Conservation (phyloP, 495 filamentous ascomycete species). For the Talaromyces stipitatus region DNA sequence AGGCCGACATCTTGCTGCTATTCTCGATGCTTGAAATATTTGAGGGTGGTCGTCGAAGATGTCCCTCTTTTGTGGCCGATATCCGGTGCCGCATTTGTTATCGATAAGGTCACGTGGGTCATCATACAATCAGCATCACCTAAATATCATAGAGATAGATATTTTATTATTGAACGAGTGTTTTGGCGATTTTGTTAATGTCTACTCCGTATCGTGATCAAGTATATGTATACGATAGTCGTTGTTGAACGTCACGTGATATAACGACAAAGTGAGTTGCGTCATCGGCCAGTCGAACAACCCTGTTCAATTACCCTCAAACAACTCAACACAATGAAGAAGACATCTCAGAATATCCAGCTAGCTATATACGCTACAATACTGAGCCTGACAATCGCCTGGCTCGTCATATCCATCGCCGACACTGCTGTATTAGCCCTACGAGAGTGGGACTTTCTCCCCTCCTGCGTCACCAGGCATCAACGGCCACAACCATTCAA, state of each 20-base stretch:
- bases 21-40: conserved; percentile 10
- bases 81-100: conserved; percentile 6
- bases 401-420: background rate
- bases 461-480: conserved; percentile 9
- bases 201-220: too few species aligned
- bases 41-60: background rate
- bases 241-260: background rate
- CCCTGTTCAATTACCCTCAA: too few species aligned
- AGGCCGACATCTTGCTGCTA: conserved; percentile 45
- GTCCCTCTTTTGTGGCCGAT: conserved; percentile 3
- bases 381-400: conserved; percentile 1
- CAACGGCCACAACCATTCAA: conserved; percentile 4
- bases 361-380: conserved; percentile 3
- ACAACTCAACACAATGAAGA: conserved; percentile 4
- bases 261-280: conserved; percentile 2
- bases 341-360: background rate
- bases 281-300: conserved; percentile 4
- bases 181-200: too few species aligned
- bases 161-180: background rate
- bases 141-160: background rate
- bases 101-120: conserved; percentile 11
- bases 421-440: conserved; percentile 1
- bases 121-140: background rate
- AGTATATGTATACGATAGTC: background rate
- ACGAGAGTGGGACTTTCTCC: background rate